phyloP scores from a whole-genome alignment of 1,139 yeast species.

The Komagataea norvegica region DNA sequence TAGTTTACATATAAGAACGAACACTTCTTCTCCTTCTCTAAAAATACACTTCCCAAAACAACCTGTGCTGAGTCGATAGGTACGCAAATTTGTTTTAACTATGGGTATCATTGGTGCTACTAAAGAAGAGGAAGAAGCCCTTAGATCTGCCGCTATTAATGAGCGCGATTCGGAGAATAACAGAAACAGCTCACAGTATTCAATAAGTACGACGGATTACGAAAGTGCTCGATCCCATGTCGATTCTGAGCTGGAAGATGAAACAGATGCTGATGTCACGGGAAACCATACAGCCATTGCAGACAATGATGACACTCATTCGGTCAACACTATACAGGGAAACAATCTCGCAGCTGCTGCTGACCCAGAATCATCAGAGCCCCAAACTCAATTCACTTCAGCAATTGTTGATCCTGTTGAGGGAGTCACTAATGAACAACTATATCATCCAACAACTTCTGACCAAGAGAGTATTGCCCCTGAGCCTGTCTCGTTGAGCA shows the following conservation, averaged over 20 bases:
- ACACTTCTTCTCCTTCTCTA: too few species aligned
- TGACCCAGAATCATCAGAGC: neutral
- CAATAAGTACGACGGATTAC: conserved; percentile 19
- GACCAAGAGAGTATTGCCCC: conserved; percentile 4
- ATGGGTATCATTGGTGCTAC: conserved; percentile 34
- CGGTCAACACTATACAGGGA: neutral
- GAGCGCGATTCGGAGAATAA: neutral
- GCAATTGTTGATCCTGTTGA: neutral
- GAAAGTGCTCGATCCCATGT: conserved; percentile 22
- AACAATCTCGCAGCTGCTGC: neutral
- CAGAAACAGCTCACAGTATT: conserved; percentile 1
- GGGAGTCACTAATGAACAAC: neutral
- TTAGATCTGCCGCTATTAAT: conserved; percentile 32
- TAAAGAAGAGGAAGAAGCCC: conserved; percentile 35
- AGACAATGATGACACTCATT: conserved; percentile 1
- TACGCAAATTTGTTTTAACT: too few species aligned
- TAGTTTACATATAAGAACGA: too few species aligned
- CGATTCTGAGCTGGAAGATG: conserved; percentile 7
- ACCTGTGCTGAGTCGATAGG: too few species aligned
- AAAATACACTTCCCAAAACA: too few species aligned
- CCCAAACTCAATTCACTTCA: neutral
- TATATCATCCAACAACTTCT: neutral
- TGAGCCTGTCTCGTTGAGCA: conserved; percentile 9
- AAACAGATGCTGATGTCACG: neutral
- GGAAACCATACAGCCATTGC: neutral